Evolutionary conservation across 306 rosid genomes (phyloP).

Genomic region (Calophaca sinica): DNA sequence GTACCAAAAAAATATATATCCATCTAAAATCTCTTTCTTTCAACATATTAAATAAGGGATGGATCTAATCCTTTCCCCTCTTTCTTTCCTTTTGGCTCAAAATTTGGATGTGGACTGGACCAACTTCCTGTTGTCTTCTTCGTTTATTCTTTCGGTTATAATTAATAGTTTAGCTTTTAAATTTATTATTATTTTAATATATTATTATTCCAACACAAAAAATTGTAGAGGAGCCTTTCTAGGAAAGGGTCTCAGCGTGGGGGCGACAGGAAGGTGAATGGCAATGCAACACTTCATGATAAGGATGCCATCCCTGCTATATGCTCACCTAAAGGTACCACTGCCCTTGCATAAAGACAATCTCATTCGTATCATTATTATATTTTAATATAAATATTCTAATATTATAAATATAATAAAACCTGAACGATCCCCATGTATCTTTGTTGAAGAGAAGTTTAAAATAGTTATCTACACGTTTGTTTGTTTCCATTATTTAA

Average conservation of each 20-base stretch:
- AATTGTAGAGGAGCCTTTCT: constrained; percentile 76
- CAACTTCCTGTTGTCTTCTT: background rate
- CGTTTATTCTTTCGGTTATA: background rate
- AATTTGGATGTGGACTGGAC: constrained; percentile 5
- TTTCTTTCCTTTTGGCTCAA: background rate
- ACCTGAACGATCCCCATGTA: background rate
- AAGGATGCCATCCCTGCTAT: constrained; percentile 52
- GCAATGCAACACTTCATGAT: constrained; percentile 51
- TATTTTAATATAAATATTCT: too few relatives aligned
- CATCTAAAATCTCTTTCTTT: background rate
- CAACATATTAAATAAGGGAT: background rate
- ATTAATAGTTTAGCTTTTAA: background rate
- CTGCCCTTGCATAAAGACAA: background rate
- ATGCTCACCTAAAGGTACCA: constrained; percentile 70
- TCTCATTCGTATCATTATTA: too few relatives aligned
- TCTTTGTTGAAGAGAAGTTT: constrained; percentile 5
- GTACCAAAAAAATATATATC: too few relatives aligned
- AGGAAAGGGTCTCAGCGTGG: constrained; percentile 76
- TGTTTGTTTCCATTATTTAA: constrained; percentile 33
- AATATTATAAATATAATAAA: too few relatives aligned
- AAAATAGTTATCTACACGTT: constrained; percentile 25
- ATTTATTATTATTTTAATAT: background rate
- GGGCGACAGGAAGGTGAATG: constrained; percentile 66
- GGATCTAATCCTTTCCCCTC: too few relatives aligned
- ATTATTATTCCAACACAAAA: constrained; percentile 21